phyloP scores from a whole-genome alignment of 306 rosid species.

The Coriaria nepalensis region DNA sequence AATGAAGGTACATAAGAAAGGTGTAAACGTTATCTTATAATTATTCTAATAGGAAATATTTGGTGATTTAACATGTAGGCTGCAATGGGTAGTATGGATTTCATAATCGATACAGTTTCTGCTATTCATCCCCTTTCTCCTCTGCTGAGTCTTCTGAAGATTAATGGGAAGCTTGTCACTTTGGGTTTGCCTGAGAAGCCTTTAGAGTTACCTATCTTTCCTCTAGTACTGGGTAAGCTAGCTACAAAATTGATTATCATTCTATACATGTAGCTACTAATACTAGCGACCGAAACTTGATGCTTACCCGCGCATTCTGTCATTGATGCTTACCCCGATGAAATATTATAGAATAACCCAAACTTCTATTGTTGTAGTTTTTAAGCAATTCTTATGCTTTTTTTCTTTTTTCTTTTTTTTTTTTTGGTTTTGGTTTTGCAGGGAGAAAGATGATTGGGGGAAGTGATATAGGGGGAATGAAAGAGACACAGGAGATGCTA shows the following conservation, averaged over 20 bases:
- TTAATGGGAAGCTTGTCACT: slow-evolving; percentile 71
- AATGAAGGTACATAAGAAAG: slow-evolving; percentile 33
- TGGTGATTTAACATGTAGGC: slow-evolving; percentile 22
- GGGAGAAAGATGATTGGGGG: slow-evolving; percentile 83
- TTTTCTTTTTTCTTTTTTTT: too few species aligned
- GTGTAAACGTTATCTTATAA: neutral
- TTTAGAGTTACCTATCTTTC: slow-evolving; percentile 54
- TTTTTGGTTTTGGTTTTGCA: slow-evolving; percentile 16
- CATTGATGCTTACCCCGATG: neutral
- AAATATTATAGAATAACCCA: too few species aligned
- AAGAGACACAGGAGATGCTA: slow-evolving; percentile 96
- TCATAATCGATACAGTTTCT: slow-evolving; percentile 72
- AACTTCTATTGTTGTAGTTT: neutral
- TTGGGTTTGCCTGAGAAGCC: slow-evolving; percentile 73
- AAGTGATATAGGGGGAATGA: slow-evolving; percentile 71
- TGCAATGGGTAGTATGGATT: slow-evolving; percentile 72
- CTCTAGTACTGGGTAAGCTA: slow-evolving; percentile 47
- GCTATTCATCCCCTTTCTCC: slow-evolving; percentile 64
- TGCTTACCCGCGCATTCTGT: too few species aligned
- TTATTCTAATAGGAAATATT: neutral
- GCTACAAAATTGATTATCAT: neutral
- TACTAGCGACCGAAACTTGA: too few species aligned
- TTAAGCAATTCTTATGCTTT: neutral
- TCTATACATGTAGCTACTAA: too few species aligned
- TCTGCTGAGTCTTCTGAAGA: slow-evolving; percentile 57